Evolutionary conservation across 2,329 filamentous ascomycete genomes (phyloP), one percentile per base, ranked within the genome.

Genomic region (Diaporthe capsici): DNA sequence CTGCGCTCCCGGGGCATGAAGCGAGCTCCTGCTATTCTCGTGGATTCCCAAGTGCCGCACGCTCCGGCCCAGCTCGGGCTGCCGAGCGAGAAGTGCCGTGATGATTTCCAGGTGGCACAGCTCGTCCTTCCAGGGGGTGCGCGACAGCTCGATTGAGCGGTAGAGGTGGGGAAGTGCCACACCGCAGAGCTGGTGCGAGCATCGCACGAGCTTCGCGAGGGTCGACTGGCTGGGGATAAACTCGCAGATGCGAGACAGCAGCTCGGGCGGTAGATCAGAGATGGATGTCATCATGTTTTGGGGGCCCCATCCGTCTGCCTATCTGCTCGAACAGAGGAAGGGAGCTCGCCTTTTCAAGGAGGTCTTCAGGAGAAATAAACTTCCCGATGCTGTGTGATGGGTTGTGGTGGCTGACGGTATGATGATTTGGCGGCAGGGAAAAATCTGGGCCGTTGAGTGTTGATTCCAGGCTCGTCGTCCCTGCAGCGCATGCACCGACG

Each of bases 241-340:
- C 47, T 73, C 71, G 71, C 71, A 73, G 17, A 73, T 65, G 58
- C 71, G 71, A 34, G 49, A 51, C 10, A 73, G 58, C 58, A 73
- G 47, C 47, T 73, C 71, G 1, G 71, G 71, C 71, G 71, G 71
- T n/a, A 73, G 47, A 39, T 73, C 71, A 13, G 49, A 53, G 25
- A 73, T 73, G 34, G 55, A 60, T 20, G 71, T 53, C 71, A 73
- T 73, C 1, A 31, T 44, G 71, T 8, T 34, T 28, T 53, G 31
- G 3, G 22, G 31, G 47, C 22, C 61, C 25, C 25, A 10, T 37
- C 63, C 4, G 22, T n/a, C 44, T 25, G 25, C 28, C 61, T 42
- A 34, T 15, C 28, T 28, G 22, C 63, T 28, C 39, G 34, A 8
- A 39, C 22, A 25, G 22, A 68, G 47, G 65, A 34, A 22, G 9